Conservation (phyloP, 148 eudicot genomes). For the Talinum fruticosum region DNA sequence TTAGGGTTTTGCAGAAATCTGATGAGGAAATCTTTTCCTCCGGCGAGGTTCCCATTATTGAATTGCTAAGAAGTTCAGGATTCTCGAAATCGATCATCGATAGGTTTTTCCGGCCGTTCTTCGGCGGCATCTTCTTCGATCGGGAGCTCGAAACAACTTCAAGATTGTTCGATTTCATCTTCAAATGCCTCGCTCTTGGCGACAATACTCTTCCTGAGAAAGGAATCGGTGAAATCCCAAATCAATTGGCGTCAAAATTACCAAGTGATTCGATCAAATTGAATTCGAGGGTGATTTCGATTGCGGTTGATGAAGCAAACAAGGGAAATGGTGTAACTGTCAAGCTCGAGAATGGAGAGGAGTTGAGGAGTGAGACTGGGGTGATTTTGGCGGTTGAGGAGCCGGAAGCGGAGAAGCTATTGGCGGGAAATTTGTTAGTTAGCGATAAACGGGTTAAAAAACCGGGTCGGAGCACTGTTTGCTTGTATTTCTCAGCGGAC, state of each 20-base stretch:
- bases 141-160: conserved; percentile 77
- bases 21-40: conserved; percentile 48
- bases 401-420: conserved; percentile 59
- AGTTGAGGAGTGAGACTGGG: conserved; percentile 51
- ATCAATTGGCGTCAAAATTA: conserved; percentile 73
- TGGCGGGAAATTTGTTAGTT: conserved; percentile 41
- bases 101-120: conserved; percentile 82
- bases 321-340: conserved; percentile 26
- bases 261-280: conserved; percentile 47
- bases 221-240: conserved; percentile 83
- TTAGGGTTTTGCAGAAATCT: conserved; percentile 49
- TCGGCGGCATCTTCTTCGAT: conserved; percentile 93
- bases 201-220: conserved; percentile 72
- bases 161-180: conserved; percentile 74
- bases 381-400: conserved; percentile 84
- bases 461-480: conserved; percentile 71
- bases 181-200: conserved; percentile 83
- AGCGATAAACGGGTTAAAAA: conserved; percentile 8
- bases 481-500: conserved; percentile 66
- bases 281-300: conserved; percentile 50
- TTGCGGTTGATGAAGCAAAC: conserved; percentile 26
- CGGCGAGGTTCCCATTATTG: conserved; percentile 48
- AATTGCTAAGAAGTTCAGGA: conserved; percentile 46
- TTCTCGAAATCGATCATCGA: conserved; percentile 62
- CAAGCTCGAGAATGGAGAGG: conserved; percentile 54